Evolutionary conservation across 495 filamentous ascomycete species (phyloP).

Genomic region (Apiosordaria backusii): DNA sequence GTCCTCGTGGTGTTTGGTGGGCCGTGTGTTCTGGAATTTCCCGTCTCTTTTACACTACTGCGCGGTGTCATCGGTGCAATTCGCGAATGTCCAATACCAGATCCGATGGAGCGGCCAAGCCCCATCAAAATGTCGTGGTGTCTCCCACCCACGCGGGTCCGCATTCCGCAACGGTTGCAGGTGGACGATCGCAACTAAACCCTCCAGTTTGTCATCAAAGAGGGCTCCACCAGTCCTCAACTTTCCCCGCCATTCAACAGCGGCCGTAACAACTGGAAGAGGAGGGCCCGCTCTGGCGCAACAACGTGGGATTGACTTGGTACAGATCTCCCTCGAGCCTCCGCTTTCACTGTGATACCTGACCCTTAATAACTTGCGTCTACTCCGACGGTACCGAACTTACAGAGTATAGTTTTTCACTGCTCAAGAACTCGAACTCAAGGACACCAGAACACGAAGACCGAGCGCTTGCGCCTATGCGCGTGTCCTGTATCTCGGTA

Average conservation of each 20-base stretch:
- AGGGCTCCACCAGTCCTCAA: not conserved
- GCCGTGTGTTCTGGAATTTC: not conserved
- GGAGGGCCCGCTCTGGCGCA: not conserved
- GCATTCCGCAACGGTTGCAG: constrained; percentile 9
- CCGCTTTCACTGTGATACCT: too few relatives aligned
- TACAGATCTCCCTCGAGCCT: too few relatives aligned
- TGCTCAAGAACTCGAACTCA: not conserved
- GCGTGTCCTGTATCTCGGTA: constrained; percentile 7
- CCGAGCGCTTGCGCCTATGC: constrained; percentile 4
- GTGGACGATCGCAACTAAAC: constrained; percentile 14
- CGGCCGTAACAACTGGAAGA: not conserved
- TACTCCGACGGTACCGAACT: not conserved
- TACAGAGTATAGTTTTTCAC: not conserved
- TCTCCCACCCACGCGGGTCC: constrained; percentile 5
- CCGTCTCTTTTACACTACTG: not conserved
- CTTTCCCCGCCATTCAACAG: not conserved
- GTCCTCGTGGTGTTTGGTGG: not conserved
- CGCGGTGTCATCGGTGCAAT: not conserved
- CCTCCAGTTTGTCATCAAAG: constrained; percentile 9
- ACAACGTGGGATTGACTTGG: too few relatives aligned
- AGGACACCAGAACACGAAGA: constrained; percentile 4
- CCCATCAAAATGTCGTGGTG: not conserved
- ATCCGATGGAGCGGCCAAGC: not conserved
- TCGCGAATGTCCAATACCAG: not conserved
- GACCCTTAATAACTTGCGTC: too few relatives aligned